A percentile compares a stretch with the other conserved stretches of the same genome.
phyloP scores from a whole-genome alignment of 805 yeast species.

The Candida taoyuanica region DNA sequence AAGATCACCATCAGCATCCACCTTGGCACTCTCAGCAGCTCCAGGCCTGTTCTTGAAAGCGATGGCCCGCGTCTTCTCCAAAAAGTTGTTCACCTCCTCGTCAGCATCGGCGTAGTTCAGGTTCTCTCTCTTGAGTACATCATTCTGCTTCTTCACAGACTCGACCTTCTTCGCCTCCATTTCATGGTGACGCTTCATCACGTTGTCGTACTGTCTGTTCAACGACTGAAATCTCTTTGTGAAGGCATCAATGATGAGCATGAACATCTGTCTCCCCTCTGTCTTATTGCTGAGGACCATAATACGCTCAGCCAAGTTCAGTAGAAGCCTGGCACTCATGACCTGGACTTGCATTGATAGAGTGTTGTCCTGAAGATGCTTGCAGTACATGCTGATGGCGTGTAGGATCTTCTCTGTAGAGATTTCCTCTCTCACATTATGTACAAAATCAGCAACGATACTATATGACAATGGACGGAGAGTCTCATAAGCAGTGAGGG shows the following conservation, averaged over 20 bases:
- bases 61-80: constrained; percentile 22
- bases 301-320: constrained; percentile 86
- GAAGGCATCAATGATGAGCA: constrained; percentile 84
- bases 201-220: constrained; percentile 64
- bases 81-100: constrained; percentile 29
- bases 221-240: constrained; percentile 75
- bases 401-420: constrained; percentile 81
- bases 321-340: constrained; percentile 87
- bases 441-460: constrained; percentile 93
- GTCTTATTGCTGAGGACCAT: constrained; percentile 74
- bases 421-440: constrained; percentile 80
- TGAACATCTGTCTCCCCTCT: constrained; percentile 71
- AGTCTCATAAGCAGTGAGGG: constrained; percentile 86
- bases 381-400: constrained; percentile 78
- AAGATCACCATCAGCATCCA: constrained; percentile 28
- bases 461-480: constrained; percentile 91
- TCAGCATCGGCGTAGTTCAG: constrained; percentile 36
- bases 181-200: constrained; percentile 55
- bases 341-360: constrained; percentile 88
- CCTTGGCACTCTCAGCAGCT: constrained; percentile 3
- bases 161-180: constrained; percentile 42
- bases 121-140: constrained; percentile 25
- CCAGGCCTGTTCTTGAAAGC: constrained; percentile 8
- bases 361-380: constrained; percentile 72
- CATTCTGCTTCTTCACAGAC: constrained; percentile 38